Conservation (phyloP, 352 stramenopile species). For the Phytophthora palmivora region DNA sequence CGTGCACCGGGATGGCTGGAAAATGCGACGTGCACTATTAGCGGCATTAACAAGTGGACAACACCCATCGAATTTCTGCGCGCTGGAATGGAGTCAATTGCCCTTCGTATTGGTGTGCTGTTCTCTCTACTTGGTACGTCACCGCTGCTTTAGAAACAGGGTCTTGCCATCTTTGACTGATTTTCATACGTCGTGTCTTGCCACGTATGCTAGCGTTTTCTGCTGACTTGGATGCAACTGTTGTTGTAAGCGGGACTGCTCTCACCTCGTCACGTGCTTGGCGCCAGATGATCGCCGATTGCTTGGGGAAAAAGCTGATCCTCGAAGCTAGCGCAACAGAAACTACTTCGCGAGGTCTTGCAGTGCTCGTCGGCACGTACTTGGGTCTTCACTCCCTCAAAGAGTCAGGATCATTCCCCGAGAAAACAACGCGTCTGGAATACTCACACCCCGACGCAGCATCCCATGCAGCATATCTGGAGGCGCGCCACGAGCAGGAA, state of each 20-base stretch:
- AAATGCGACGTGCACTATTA: conserved; percentile 91
- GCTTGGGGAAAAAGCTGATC: conserved; percentile 74
- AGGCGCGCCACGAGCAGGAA: conserved; percentile 72
- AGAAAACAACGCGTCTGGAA: conserved; percentile 32
- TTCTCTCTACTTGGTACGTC: conserved; percentile 81
- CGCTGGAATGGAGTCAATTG: conserved; percentile 91
- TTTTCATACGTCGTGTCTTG: background rate
- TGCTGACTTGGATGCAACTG: conserved; percentile 54
- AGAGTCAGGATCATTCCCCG: conserved; percentile 39
- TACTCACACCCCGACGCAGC: conserved; percentile 48
- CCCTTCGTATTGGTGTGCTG: conserved; percentile 87
- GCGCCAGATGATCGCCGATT: conserved; percentile 90
- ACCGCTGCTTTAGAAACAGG: background rate
- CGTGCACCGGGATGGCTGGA: conserved; percentile 93
- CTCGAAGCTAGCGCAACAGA: conserved; percentile 71
- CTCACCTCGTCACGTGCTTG: conserved; percentile 82
- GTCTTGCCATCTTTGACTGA: conserved; percentile 1
- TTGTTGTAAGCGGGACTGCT: conserved; percentile 85
- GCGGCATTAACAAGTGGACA: conserved; percentile 92
- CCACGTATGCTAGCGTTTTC: conserved; percentile 34
- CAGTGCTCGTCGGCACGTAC: conserved; percentile 72
- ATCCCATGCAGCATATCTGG: conserved; percentile 68
- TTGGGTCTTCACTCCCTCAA: conserved; percentile 63
- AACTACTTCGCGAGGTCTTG: conserved; percentile 87
- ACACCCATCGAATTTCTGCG: conserved; percentile 90